Evolutionary conservation across 257 asterid genomes (phyloP).

Genomic region (Solanum phureja): DNA sequence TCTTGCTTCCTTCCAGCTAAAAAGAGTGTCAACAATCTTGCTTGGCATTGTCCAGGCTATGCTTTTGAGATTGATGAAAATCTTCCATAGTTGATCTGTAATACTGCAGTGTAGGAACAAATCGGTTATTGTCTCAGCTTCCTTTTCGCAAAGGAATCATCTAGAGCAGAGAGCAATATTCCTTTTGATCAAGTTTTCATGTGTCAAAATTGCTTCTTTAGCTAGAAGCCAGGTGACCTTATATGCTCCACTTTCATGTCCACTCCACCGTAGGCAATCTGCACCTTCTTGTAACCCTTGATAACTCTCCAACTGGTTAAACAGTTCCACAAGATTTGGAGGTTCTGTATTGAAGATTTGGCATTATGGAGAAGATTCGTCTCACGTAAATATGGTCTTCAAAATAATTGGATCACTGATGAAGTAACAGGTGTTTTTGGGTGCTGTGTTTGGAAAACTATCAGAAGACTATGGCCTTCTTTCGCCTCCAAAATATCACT

Average conservation of each 20-base stretch:
- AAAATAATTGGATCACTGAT: too few species aligned
- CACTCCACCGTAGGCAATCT: neutral
- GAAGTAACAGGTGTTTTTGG: too few species aligned
- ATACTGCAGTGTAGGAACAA: neutral
- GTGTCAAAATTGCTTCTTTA: neutral
- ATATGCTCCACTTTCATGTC: neutral
- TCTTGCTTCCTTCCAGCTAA: neutral
- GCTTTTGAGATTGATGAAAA: neutral
- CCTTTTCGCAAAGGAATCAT: neutral
- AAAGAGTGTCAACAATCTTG: neutral
- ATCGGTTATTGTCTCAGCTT: neutral
- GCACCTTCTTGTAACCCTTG: neutral
- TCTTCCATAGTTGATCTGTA: neutral
- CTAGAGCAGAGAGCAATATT: neutral
- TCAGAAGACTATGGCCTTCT: too few species aligned
- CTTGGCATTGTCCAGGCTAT: neutral
- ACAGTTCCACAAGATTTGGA: neutral
- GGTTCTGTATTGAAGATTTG: too few species aligned
- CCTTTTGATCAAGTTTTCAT: neutral
- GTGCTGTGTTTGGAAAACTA: too few species aligned
- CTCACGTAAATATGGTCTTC: too few species aligned
- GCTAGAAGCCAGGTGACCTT: neutral
- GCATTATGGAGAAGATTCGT: too few species aligned
- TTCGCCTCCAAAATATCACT: too few species aligned
- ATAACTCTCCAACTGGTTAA: neutral